Evolutionary conservation across 495 filamentous ascomycete genomes (phyloP), one percentile per base, ranked within the genome.

Genomic region (Lasiosphaeria miniovina): DNA sequence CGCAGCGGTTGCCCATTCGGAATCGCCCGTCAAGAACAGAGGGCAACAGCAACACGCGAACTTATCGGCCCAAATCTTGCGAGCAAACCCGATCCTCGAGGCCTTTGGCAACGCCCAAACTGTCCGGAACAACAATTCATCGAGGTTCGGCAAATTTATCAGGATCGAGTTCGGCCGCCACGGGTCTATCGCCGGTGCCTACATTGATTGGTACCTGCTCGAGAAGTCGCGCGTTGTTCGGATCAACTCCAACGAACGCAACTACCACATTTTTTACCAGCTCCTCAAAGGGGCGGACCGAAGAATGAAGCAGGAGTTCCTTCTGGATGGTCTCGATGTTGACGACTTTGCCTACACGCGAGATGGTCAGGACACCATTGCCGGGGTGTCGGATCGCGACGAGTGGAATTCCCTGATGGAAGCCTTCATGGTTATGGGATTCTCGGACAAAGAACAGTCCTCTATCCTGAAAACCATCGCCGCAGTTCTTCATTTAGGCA

Each of bases 221-320:
- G 95, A 99, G 67, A 99, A 99, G 69, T 98, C 94, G 3, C 83
- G 95, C 52, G 95, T 99, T 6, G 92, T 98, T 17, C 88, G 87
- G 46, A 84, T 96, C 35, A 95, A 91, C 67, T 64, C 84, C 3
- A 86, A 88, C 50, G 95, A 99, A 69, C 82, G 95, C 32, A 99
- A 96, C 64, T 99, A 99, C 68, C 95, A 99, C 70, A 80, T 99
- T 34, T 99, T 99, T 72, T 99, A 99, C 69, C 95, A 99, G 72
- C 81, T 99, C 11, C 74, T 99, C 3, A 86, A 86, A 56, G 95
- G 95, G 36, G 91, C 93, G 1, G 87, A 92, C 63, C 70, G 73
- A 4, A 75, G 77, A 40, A 83, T 91, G 75, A 90, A 86, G 55
- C 84, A 87, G 34, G 86, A 89, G 17, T 87, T 97, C 46, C 75